phyloP scores from a whole-genome alignment of 176 grass and related monocot species.

The Bromus sterilis region DNA sequence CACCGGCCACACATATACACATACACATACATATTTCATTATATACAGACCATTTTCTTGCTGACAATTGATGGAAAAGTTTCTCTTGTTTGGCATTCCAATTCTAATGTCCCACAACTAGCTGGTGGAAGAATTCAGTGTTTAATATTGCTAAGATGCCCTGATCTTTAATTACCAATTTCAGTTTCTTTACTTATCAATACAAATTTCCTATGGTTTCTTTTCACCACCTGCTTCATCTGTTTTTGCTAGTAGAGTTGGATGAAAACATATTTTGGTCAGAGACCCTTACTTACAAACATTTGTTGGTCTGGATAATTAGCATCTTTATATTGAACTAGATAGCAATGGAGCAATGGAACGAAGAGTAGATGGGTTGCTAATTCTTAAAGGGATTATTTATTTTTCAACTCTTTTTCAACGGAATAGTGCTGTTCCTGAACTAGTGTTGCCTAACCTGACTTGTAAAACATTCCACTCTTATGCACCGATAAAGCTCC shows the following conservation, averaged over 20 bases:
- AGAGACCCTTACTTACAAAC: neutral
- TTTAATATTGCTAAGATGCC: neutral
- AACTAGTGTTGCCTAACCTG: too few relatives aligned
- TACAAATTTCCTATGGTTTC: neutral
- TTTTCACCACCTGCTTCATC: neutral
- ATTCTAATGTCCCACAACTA: neutral
- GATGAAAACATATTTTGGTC: neutral
- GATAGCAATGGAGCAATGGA: too few relatives aligned
- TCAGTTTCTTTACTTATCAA: neutral
- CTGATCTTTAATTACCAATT: neutral
- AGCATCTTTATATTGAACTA: neutral
- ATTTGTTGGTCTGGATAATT: neutral
- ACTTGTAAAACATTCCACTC: too few relatives aligned
- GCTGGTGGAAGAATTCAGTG: neutral
- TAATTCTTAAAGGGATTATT: too few relatives aligned
- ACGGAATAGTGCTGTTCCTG: too few relatives aligned
- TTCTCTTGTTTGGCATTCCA: neutral
- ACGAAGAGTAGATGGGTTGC: too few relatives aligned
- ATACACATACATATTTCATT: neutral
- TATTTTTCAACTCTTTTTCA: too few relatives aligned
- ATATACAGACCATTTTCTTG: neutral
- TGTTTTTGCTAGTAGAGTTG: neutral
- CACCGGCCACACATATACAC: neutral
- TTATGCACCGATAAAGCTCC: too few relatives aligned
- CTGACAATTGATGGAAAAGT: neutral